phyloP scores from a whole-genome alignment of 225 moss, liverwort and hornwort species.

The Straminergon stramineum region DNA sequence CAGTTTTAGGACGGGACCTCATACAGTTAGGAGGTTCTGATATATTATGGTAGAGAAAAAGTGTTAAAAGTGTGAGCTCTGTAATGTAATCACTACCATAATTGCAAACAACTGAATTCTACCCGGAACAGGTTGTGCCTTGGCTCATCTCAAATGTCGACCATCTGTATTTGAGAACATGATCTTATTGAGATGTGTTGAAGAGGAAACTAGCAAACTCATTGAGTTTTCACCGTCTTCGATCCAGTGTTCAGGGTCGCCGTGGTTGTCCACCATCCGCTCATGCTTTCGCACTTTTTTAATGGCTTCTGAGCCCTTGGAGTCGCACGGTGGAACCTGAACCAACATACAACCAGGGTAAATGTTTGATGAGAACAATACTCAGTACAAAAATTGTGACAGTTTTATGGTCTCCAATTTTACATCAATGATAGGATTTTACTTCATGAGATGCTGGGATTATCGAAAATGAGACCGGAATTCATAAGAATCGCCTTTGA shows the following conservation, averaged over 20 bases:
- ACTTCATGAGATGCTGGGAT: neutral
- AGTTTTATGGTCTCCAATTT: neutral
- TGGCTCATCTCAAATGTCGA: neutral
- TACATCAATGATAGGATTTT: neutral
- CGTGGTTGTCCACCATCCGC: neutral
- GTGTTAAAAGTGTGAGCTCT: neutral
- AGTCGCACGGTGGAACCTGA: neutral
- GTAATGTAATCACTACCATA: neutral
- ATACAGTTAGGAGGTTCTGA: neutral
- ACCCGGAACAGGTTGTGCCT: neutral
- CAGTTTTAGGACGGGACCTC: neutral
- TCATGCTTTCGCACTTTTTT: neutral
- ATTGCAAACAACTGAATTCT: neutral
- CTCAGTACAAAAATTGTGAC: neutral
- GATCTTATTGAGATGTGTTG: neutral
- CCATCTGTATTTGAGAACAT: neutral
- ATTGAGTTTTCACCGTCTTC: slow-evolving; percentile 8
- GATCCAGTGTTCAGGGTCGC: neutral
- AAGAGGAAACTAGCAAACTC: neutral
- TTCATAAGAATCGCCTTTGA: neutral
- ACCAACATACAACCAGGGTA: neutral
- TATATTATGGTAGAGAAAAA: neutral
- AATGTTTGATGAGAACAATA: neutral
- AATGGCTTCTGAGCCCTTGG: neutral
- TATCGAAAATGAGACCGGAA: neutral